Evolutionary conservation across 192 early-diverging fungal genomes (phyloP), one percentile per base, ranked within the genome.

Genomic region (Entomortierella lignicola): DNA sequence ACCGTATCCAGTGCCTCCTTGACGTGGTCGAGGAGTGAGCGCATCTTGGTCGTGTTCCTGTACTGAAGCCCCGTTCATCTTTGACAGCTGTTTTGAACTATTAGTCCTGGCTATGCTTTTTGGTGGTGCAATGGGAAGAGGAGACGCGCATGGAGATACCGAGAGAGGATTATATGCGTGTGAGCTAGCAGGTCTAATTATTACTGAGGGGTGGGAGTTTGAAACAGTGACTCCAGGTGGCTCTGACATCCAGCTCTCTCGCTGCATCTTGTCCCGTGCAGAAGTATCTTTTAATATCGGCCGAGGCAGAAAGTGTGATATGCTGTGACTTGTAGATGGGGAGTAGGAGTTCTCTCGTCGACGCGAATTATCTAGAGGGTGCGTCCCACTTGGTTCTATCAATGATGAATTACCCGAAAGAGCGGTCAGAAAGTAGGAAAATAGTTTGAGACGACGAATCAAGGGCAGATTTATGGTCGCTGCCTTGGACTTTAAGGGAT

Each of bases 231-330:
- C 55, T 30, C 75, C 68, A 69, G 68, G 55, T 39, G 63, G 50
- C n/a, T 79, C 75, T 15, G 68, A 69, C 67, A 70, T 79, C 75
- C 75, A 79, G 34, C 75, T 79, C 52, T 79, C 75, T 1, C 67
- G 55, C 26, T 53, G 58, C 21, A 64, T 30, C 57, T 41, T 79
- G 63, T 79, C 75, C 68, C 62, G 58, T 10, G 68, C 55, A 34
- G 75, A 70, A 8, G 66, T 79, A 50, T 79, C 75, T 43, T 70
- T 79, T 10, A 79, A 37, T 37, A 79, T 79, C 4, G 75, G 75
- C 37, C 75, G 66, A 60, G 61, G 75, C 60, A 63, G 48, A 2
- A 57, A 26, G 13, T 50, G 56, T 2, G 55, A 21, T 32, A 39
- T 42, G 25, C 26, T 32, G 13, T 53, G 34, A 32, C 50, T 53